Base-by-base conservation (phyloP, 2,329 filamentous ascomycete species). In the Incumbomyces lentus region DNA sequence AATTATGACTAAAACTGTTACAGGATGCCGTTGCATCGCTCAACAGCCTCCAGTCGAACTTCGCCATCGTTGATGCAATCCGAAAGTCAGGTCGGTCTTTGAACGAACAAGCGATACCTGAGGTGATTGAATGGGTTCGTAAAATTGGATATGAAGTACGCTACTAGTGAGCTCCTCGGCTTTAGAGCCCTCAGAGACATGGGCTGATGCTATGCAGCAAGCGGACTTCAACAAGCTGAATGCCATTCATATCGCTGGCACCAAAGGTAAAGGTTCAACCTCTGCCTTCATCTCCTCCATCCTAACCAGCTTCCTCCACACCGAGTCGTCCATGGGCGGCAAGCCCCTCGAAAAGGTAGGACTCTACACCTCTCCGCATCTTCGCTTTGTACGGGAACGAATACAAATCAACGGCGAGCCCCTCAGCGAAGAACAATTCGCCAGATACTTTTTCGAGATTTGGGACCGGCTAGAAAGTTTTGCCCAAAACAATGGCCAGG, bases 201-300 rank as follows among this genome's bases (percentile, higher is more conserved):
- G 17, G 17, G 10, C 36, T 46, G 22, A 40, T 14, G 17, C 11
- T 26, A 17, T 14, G 39, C 58, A 82, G 78, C 77, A 79, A 14
- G 72, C 74, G 12, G 77, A 81, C 49, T 73, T 83, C 55, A 69
- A 80, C 52, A 65, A 60, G 8, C 59, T 83, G 51, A 81, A 76
- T 49, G 68, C 74, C 54, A 79, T 96, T 50, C 90, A 96, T 62
- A 80, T 96, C 38, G 86, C 90, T 1, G 90, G 90, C 11, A 95
- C 89, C 3, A 96, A 95, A 64, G 90, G 90, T 50, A 96, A 95
- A 64, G 89, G 89, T 34, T 92, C 86, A 2, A 88, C 87, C 0
- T 86, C 84, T 54, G 84, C 89, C 8, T 90, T 89, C 62, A 76
- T 87, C 16, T 86, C 87, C 12, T 81, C 81, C 2, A 85, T 94